A percentile compares a stretch with the other conserved stretches of the same genome.
Conservation (phyloP, 306 rosid genomes). For the Pyrus bretschneideri region DNA sequence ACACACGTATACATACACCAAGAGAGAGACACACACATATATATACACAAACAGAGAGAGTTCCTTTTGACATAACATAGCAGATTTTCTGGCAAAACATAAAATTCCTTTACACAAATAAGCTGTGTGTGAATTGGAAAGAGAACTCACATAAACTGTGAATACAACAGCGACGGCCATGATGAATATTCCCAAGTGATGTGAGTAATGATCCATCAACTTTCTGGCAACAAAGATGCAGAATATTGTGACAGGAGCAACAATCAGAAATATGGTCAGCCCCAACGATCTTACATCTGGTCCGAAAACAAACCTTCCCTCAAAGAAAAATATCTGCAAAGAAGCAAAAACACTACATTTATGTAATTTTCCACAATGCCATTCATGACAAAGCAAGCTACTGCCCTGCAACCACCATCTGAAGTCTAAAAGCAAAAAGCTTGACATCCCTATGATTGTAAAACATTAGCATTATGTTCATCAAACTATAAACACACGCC, state of each 20-base stretch:
- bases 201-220: conserved; percentile 61
- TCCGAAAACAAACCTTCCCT: conserved; percentile 91
- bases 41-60: too few relatives aligned
- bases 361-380: neutral
- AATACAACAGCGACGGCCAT: conserved; percentile 57
- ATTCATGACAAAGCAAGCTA: neutral
- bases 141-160: conserved; percentile 69
- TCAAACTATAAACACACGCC: neutral
- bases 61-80: neutral
- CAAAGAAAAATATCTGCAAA: conserved; percentile 85
- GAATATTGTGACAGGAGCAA: conserved; percentile 80
- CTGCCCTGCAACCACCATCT: neutral
- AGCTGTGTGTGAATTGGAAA: neutral
- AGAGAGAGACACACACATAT: too few relatives aligned
- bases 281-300: conserved; percentile 96
- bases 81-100: neutral
- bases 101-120: neutral
- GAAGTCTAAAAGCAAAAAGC: neutral
- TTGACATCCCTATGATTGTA: neutral
- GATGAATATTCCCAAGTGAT: conserved; percentile 64
- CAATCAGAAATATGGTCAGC: conserved; percentile 74
- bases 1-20: too few relatives aligned
- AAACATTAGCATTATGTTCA: neutral
- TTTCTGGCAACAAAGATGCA: conserved; percentile 84
- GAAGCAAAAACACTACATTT: conserved; percentile 1